Base-by-base conservation (phyloP, 306 rosid genomes). In the Lablab purpureus region DNA sequence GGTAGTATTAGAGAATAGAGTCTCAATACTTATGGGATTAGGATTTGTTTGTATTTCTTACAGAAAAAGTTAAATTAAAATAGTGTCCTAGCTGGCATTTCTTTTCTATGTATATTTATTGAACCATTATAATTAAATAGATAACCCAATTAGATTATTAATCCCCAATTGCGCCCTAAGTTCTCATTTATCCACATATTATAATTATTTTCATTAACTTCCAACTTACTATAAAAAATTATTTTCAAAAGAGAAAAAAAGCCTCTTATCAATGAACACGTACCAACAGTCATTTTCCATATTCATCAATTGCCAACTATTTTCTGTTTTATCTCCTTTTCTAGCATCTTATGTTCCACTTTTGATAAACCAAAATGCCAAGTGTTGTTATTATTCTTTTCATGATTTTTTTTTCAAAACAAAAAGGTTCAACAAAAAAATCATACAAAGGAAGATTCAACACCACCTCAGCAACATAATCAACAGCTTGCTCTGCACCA, bases 401-500 rank as follows among this genome's bases (percentile, higher is more conserved):
- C 56, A 85, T 30, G 14, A 67, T 54, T 49, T 51, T 65, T 71
- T 23, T 67, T 66, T 73, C 45, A 56, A 25, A 73, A 79, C 60
- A 40, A 52, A 37, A 50, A 51, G 32, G 3, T 23, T 52, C 14
- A 80, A 67, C 62, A 58, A 22, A 3, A 58, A 72, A 37, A 74
- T 37, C 67, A 75, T 77, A 50, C 71, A 77, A 68, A 56, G 72
- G 58, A 70, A 62, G 65, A 80, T 71, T 68, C 64, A 79, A 58
- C 81, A 87, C 66, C 59, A 95, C 99, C 99, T 95, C 97, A 74
- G 89, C 45, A 71, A 90, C 80, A 86, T 93, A 93, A 87, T 95
- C 92, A 75, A 95, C 86, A 21, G 97, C 98, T 85, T 88, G 98
- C 87, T 95, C 98, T 79, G 94, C 93, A 73, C 98, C 98, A 41